These are phyloP conservation scores for Paxillus ammoniavirescens DNA, from an alignment of 768 basidiomycete genomes.

Conservation along the genomic window DNA sequence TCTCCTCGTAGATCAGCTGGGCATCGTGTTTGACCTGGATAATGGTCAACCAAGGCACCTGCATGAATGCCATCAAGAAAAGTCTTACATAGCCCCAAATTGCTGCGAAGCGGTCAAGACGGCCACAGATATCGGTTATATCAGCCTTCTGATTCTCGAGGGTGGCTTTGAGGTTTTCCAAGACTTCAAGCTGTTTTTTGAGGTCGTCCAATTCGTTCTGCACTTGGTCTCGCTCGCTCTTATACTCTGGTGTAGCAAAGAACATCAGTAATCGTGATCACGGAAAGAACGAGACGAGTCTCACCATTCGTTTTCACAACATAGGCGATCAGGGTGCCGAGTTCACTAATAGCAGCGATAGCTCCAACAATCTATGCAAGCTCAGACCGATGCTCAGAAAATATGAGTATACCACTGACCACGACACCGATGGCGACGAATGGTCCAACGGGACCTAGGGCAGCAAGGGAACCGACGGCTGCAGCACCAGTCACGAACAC, in stretches of 20 bases:
- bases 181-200: background rate
- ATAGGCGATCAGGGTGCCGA: background rate
- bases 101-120: background rate
- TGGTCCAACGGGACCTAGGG: background rate
- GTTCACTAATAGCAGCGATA: background rate
- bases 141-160: background rate
- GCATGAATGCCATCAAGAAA: background rate
- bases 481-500: background rate
- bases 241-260: background rate
- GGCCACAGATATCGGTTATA: background rate
- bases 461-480: background rate
- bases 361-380: background rate
- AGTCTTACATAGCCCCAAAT: background rate
- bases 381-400: background rate
- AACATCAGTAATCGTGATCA: background rate
- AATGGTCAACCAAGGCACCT: background rate
- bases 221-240: background rate
- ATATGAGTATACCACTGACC: background rate
- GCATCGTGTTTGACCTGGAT: background rate
- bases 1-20: background rate
- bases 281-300: background rate
- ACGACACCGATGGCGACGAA: background rate
- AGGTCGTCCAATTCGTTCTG: background rate
- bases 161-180: background rate
- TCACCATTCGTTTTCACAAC: background rate